Conservation (phyloP, 768 basidiomycete genomes). For the Lactarius pseudohatsudake region DNA sequence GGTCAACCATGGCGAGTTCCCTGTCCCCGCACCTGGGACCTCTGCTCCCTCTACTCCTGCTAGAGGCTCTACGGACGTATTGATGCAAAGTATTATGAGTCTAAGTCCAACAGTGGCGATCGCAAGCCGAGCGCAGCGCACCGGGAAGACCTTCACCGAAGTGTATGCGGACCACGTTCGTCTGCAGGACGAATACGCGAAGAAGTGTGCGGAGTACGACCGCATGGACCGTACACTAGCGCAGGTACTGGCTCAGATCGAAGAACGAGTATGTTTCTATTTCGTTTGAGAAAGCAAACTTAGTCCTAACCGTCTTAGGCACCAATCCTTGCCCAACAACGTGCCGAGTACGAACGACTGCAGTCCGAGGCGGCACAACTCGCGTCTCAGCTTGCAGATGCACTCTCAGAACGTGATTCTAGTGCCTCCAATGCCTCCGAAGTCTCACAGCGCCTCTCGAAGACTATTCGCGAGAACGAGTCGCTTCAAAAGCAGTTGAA, state of each 20-base stretch:
- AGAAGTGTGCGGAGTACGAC: slow-evolving; percentile 78
- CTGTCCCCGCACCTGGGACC: slow-evolving; percentile 47
- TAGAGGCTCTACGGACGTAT: slow-evolving; percentile 42
- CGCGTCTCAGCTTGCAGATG: slow-evolving; percentile 72
- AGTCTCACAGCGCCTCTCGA: slow-evolving; percentile 36
- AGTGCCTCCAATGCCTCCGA: slow-evolving; percentile 57
- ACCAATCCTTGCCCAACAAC: slow-evolving; percentile 87
- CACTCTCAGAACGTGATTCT: slow-evolving; percentile 73
- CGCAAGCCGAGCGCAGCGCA: slow-evolving; percentile 76
- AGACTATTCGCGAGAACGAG: slow-evolving; percentile 28
- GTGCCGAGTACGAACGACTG: slow-evolving; percentile 82
- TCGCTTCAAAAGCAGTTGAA: slow-evolving; percentile 28
- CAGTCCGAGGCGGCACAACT: slow-evolving; percentile 79
- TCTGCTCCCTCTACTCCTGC: slow-evolving; percentile 50
- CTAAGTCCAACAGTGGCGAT: slow-evolving; percentile 88
- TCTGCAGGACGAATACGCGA: slow-evolving; percentile 77
- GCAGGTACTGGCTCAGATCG: slow-evolving; percentile 82
- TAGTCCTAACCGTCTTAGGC: slow-evolving; percentile 51
- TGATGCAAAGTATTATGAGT: slow-evolving; percentile 58
- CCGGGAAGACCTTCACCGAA: slow-evolving; percentile 89
- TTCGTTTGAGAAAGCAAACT: not conserved
- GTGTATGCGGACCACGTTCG: slow-evolving; percentile 89
- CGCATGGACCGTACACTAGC: slow-evolving; percentile 81
- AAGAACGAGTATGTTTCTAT: slow-evolving; percentile 68
- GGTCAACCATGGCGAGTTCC: slow-evolving; percentile 72